Conservation (phyloP, 2,329 filamentous ascomycete genomes). For the Didymella arachidicola region DNA sequence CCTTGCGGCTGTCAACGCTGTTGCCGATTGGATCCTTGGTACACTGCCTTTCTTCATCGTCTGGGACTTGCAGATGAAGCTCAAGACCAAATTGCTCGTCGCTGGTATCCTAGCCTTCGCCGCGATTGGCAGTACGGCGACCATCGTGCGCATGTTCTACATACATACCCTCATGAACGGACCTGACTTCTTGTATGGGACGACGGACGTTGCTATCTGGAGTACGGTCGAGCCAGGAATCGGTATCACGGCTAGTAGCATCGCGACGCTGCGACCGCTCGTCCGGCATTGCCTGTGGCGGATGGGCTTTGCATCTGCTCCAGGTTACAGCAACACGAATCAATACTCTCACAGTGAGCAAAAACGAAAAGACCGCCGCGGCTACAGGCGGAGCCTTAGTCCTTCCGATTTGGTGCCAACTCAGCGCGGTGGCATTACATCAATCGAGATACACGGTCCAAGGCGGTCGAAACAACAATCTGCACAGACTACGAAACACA, state of each 20-base stretch:
- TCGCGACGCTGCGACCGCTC: slow-evolving; percentile 60
- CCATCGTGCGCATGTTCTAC: slow-evolving; percentile 57
- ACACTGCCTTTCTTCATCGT: slow-evolving; percentile 59
- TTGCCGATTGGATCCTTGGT: slow-evolving; percentile 46
- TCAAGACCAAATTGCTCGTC: slow-evolving; percentile 60
- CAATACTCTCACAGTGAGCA: slow-evolving; percentile 17
- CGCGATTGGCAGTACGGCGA: slow-evolving; percentile 59
- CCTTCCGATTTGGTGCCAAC: slow-evolving; percentile 31
- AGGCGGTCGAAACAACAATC: slow-evolving; percentile 1
- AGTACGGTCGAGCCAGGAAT: slow-evolving; percentile 42
- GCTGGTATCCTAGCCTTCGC: slow-evolving; percentile 58
- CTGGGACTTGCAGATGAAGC: slow-evolving; percentile 63
- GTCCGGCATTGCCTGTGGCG: slow-evolving; percentile 46
- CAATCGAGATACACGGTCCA: slow-evolving; percentile 24
- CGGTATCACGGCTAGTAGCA: slow-evolving; percentile 56
- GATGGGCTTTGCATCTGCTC: slow-evolving; percentile 30
- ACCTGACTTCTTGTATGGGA: slow-evolving; percentile 54
- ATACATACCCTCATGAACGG: slow-evolving; percentile 47
- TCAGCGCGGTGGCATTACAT: slow-evolving; percentile 18
- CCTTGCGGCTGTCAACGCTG: slow-evolving; percentile 39
- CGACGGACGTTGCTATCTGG: slow-evolving; percentile 53
- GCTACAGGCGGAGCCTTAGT: slow-evolving; percentile 32
- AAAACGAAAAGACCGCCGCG: slow-evolving; percentile 27
- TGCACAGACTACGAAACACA: not conserved
- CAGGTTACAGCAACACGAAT: slow-evolving; percentile 24